Base-by-base conservation (phyloP, 306 rosid species). In the Cucurbita pepo region DNA sequence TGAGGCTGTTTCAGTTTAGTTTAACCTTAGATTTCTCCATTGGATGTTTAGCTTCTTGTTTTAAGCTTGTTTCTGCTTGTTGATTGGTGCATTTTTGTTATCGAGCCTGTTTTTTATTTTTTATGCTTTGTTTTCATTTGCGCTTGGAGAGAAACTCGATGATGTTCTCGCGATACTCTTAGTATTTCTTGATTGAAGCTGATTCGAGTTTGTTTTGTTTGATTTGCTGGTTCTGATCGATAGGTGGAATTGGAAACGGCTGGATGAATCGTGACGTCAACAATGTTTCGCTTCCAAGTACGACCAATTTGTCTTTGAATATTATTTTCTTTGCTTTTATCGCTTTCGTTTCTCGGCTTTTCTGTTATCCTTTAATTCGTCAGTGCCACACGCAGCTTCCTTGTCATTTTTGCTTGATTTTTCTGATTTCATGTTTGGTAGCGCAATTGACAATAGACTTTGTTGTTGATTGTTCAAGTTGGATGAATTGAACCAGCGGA, bases 241-340 rank as follows among this genome's bases (percentile, higher is more conserved):
- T 77, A 82, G 95, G 84, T 77, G 70, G 74, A 60, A 30, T 48
- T 69, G 73, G 58, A 47, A 80, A 41, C 78, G 61, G 67, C 79
- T 70, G 82, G 86, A 84, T 72, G 80, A 88, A 77, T 71, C 73
- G 77, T 16, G 74, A 55, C 74, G 55, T 69, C 63, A 79, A 73
- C 48, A 81, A 70, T 54, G 78, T 48, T 50, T 57, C 72, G 69
- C 74, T 62, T 86, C 65, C 83, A 57, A 72, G 87, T 86, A 52
- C 14, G 78, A 69, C 11, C 25, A 10, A 66, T 70, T 69, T 41
- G 40, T 72, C 44, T 54, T 36, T 56, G 37, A 44, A 19, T 37
- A 25, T 34, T 44, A 45, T 18, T 51, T 67, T 58, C 34, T 57
- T 56, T 18, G 44, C 15, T 56, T 15, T 3, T 37, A 61, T 61